Conservation (phyloP, 2,329 filamentous ascomycete genomes). For the Pseudogymnoascus sp. region DNA sequence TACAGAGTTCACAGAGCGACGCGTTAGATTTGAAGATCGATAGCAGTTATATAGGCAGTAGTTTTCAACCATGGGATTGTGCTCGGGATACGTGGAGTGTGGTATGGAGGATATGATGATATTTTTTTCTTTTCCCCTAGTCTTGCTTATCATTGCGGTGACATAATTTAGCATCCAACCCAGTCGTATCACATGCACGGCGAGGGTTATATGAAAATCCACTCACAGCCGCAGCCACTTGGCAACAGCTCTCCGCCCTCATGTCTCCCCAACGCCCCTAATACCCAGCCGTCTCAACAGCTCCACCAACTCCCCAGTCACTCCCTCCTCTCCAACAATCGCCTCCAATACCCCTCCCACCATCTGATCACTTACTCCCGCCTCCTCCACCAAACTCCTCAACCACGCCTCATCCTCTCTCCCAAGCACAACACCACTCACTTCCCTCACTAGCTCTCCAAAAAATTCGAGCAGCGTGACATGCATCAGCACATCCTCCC, state of each 20-base stretch:
- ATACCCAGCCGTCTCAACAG: background rate
- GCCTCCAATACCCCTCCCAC: background rate
- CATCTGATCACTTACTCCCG: background rate
- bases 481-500: constrained; percentile 30
- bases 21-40: no score
- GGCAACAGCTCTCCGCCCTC: background rate
- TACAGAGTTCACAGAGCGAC: no score
- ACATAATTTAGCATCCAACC: no score
- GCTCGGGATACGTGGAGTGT: no score
- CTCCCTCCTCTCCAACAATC: background rate
- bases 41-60: no score
- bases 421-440: background rate
- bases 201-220: background rate
- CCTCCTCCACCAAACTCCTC: background rate
- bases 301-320: background rate
- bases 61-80: no score
- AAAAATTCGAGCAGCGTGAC: constrained; percentile 29
- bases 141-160: no score
- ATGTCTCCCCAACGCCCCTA: background rate
- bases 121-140: no score
- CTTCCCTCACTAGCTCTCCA: constrained; percentile 20
- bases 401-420: background rate
- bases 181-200: background rate
- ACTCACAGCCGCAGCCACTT: background rate
- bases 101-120: no score